Evolutionary conservation across 163 green algal genomes (phyloP).

Genomic region (Scenedesmus sp.): DNA sequence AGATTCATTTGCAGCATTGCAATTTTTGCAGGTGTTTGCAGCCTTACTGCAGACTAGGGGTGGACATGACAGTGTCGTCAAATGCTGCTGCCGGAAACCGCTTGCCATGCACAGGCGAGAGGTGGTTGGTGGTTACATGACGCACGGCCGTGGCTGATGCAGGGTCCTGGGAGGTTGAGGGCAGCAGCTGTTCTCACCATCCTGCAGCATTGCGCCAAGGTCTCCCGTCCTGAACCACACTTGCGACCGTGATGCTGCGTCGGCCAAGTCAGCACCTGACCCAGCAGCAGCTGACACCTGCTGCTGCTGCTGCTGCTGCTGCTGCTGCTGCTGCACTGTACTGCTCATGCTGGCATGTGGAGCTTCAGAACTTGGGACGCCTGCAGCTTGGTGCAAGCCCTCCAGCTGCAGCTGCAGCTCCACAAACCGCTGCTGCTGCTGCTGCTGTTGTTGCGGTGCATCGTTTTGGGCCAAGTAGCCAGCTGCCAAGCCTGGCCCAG

Average conservation of each 20-base stretch:
- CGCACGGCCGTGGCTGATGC: too few relatives aligned
- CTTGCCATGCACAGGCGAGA: too few relatives aligned
- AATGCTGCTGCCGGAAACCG: too few relatives aligned
- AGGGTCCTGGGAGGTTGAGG: too few relatives aligned
- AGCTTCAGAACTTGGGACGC: neutral
- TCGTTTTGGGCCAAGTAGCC: constrained; percentile 9
- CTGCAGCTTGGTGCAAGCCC: neutral
- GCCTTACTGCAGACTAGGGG: too few relatives aligned
- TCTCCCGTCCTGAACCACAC: constrained; percentile 66
- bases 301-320: constrained; percentile 29
- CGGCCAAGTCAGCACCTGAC: neutral
- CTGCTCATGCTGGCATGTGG: neutral
- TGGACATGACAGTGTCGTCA: too few relatives aligned
- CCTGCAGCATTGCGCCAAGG: constrained; percentile 51
- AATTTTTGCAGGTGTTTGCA: neutral
- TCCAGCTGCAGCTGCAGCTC: neutral
- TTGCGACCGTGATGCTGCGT: neutral
- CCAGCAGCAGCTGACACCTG: constrained; percentile 2
- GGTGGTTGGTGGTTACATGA: too few relatives aligned
- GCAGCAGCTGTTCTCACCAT: constrained; percentile 16
- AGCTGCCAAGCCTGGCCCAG: constrained; percentile 57
- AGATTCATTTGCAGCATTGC: neutral
- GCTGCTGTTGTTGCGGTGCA: neutral
- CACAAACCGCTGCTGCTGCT: neutral
- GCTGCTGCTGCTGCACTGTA: neutral